Evolutionary conservation across 179 eudicot species (phyloP), one percentile per base, ranked within the genome.

Genomic region (Sideroxylon spinosum): DNA sequence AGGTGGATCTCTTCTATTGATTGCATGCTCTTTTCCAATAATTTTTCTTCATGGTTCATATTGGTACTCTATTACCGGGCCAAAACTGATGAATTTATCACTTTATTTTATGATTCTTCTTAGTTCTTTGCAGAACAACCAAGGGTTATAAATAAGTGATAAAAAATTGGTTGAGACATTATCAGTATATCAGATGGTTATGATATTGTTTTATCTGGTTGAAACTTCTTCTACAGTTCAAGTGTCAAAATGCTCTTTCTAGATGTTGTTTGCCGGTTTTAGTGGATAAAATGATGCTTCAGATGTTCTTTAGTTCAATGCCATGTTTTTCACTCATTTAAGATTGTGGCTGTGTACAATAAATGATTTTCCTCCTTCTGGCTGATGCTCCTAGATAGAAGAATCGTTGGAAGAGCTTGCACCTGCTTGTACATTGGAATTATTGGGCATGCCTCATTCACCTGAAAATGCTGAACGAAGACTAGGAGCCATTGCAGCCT

Each of bases 321-420:
- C 25, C 62, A 71, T 10, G 23, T 9, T 48, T 9, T 6, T 49
- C 23, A 37, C 25, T 48, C 32, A 25, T 46, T 17, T 44, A 14
- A n/a, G 70, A 57, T 11, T 50, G 28, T 68, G 14, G 75, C 16
- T 70, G 76, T 74, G 70, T 48, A 50, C 9, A 17, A 7, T 61
- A 7, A 2, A 17, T 37, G 1, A 37, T 37, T 37, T 37, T 37
- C 44, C 44, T 22, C 5, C n/a, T 26, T 74, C 7, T 73, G 55
- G 56, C 63, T 76, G 66, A 76, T 62, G 28, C 57, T 48, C 57
- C 62, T 74, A 96, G 99, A 96, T 96, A 68, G 99, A 94, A 87
- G 97, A 89, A 83, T 96, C 98, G 67, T 85, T 96, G 90, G 98
- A 96, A 82, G 92, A 84, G 83, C 92, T 94, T 68, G 98, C 97